Conservation (phyloP, 495 filamentous ascomycete genomes). For the Darksidea phi region DNA sequence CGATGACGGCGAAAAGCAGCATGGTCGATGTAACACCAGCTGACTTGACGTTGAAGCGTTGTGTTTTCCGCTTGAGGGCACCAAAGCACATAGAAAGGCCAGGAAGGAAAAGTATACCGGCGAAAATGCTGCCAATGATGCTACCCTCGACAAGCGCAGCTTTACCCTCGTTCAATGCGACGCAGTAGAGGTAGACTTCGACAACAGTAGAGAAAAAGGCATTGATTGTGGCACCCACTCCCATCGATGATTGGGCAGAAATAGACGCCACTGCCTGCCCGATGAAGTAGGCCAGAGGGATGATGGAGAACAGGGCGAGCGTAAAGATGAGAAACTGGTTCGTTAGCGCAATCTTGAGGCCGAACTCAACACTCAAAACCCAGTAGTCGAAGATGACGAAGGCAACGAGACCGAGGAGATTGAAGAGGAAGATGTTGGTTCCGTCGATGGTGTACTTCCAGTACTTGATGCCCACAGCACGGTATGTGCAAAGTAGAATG, state of each 20-base stretch:
- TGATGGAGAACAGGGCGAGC: conserved; percentile 83
- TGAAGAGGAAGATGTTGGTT: conserved; percentile 98
- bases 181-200: conserved; percentile 96
- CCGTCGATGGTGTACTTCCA: conserved; percentile 99
- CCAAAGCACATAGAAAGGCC: conserved; percentile 99
- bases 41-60: conserved; percentile 96
- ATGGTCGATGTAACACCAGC: conserved; percentile 98
- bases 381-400: conserved; percentile 94
- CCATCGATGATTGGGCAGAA: conserved; percentile 98
- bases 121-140: conserved; percentile 96
- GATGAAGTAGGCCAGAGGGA: conserved; percentile 98
- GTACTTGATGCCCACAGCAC: conserved; percentile 89
- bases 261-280: conserved; percentile 99
- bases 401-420: conserved; percentile 82
- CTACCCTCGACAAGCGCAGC: conserved; percentile 91
- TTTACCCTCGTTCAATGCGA: conserved; percentile 91
- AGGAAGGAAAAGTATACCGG: conserved; percentile 91
- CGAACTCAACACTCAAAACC: conserved; percentile 65
- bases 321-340: conserved; percentile 81
- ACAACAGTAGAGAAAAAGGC: conserved; percentile 99
- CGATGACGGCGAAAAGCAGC: conserved; percentile 94
- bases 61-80: conserved; percentile 95
- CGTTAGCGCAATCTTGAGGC: conserved; percentile 68
- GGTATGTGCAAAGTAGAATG: conserved; percentile 94
- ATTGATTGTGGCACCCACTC: conserved; percentile 96